These are phyloP conservation scores for Suhomyces chickasaworum DNA, from an alignment of 1,139 yeast species.

Conservation along the genomic window DNA sequence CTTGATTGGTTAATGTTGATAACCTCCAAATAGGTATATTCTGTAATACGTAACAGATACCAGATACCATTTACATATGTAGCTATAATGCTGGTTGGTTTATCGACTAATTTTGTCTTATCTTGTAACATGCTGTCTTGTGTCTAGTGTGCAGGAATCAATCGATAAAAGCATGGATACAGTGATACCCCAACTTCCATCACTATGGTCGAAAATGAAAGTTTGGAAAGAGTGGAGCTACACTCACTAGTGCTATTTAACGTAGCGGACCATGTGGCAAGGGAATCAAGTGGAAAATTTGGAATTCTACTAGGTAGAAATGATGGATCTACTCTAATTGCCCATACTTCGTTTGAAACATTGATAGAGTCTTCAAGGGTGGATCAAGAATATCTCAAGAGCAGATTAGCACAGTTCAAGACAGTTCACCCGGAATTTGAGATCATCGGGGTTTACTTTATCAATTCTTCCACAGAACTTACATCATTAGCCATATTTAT, in stretches of 20 bases:
- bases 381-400: conserved; percentile 28
- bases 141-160: background rate
- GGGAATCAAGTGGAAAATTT: conserved; percentile 19
- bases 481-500: conserved; percentile 15
- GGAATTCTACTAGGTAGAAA: conserved; percentile 35
- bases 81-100: no score
- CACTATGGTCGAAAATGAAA: background rate
- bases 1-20: no score
- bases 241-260: conserved; percentile 35
- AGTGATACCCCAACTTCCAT: background rate
- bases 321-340: conserved; percentile 16
- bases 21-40: no score
- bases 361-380: conserved; percentile 16
- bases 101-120: no score
- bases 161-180: background rate
- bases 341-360: conserved; percentile 30
- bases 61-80: no score
- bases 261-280: conserved; percentile 29
- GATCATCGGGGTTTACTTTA: conserved; percentile 35
- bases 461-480: conserved; percentile 14
- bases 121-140: background rate
- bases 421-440: conserved; percentile 30
- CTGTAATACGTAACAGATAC: no score
- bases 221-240: conserved; percentile 20
- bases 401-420: conserved; percentile 30